A percentile compares a stretch with the other conserved stretches of the same genome.
phyloP scores from a whole-genome alignment of 108 stramenopile species.

The Cyclotella baltica region DNA sequence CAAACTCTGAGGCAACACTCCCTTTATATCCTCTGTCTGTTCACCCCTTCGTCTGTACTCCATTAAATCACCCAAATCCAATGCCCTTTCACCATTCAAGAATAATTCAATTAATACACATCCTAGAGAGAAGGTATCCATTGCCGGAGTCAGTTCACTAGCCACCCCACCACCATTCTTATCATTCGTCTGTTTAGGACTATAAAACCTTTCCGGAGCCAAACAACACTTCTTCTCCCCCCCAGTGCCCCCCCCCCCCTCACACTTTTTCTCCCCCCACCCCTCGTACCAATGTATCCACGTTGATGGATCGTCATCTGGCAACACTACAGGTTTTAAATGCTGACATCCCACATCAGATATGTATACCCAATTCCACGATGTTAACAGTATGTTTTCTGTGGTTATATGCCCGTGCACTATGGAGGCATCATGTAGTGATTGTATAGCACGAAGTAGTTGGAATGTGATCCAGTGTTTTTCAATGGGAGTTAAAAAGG shows the following conservation, averaged over 20 bases:
- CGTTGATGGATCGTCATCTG: conserved; percentile 93
- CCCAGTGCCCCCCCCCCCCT: conserved; percentile 21
- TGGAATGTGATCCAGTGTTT: conserved; percentile 95
- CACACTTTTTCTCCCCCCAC: conserved; percentile 30
- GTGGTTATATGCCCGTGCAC: conserved; percentile 95
- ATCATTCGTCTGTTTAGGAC: conserved; percentile 41
- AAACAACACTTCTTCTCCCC: conserved; percentile 93
- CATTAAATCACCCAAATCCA: conserved; percentile 94
- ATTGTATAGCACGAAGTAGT: conserved; percentile 83
- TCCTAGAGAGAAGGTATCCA: conserved; percentile 98
- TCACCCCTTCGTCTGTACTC: conserved; percentile 66
- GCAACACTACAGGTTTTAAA: conserved; percentile 76
- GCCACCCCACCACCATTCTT: conserved; percentile 21
- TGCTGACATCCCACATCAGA: conserved; percentile 95
- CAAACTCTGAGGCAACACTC: conserved; percentile 57
- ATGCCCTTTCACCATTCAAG: conserved; percentile 91
- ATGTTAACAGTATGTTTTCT: conserved; percentile 94
- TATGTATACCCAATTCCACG: conserved; percentile 92
- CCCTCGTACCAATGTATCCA: conserved; percentile 95
- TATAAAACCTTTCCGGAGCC: conserved; percentile 93
- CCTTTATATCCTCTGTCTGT: background rate
- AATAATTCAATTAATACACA: conserved; percentile 95
- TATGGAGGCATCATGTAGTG: conserved; percentile 80
- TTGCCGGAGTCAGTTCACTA: conserved; percentile 75
- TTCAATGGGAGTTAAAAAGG: conserved; percentile 93